phyloP scores from a whole-genome alignment of 2,329 filamentous ascomycete species.

The Davidsoniella eucalypti region DNA sequence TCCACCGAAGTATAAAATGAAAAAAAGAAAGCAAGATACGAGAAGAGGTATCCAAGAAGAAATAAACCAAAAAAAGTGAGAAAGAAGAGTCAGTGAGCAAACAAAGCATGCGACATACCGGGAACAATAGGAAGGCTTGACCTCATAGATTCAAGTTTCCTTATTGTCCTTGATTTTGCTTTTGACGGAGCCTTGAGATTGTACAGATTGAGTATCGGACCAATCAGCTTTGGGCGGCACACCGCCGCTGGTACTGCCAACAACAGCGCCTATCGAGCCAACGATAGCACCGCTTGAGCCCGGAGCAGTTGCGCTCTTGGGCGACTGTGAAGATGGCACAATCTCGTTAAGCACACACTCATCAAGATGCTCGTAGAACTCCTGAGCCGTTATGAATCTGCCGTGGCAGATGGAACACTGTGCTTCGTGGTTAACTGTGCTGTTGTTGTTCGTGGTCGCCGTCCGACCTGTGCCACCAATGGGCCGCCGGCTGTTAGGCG shows the following conservation, averaged over 20 bases:
- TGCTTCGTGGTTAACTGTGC: constrained; percentile 26
- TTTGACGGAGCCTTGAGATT: constrained; percentile 5
- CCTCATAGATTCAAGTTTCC: not conserved
- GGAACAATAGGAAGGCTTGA: not conserved
- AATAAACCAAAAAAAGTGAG: constrained; percentile 4
- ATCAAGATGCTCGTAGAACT: constrained; percentile 92
- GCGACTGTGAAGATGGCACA: constrained; percentile 22
- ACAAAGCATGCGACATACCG: not conserved
- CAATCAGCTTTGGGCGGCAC: not conserved
- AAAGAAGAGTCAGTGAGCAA: constrained; percentile 2
- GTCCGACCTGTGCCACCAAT: constrained; percentile 19
- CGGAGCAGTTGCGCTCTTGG: not conserved
- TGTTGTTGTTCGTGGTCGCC: constrained; percentile 13
- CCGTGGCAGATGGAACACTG: constrained; percentile 83
- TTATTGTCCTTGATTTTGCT: constrained; percentile 10
- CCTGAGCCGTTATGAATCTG: constrained; percentile 68
- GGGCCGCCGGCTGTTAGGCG: constrained; percentile 74
- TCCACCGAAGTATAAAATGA: not conserved
- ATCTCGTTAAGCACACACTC: constrained; percentile 45
- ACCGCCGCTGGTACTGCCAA: not conserved
- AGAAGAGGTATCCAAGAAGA: constrained; percentile 3
- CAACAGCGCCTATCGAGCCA: not conserved
- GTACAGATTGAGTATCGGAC: constrained; percentile 7
- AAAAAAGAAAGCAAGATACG: constrained; percentile 1
- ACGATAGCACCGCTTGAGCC: not conserved